Evolutionary conservation across 169 alveolate species (phyloP).

Genomic region (Cryptosporidium tyzzeri): DNA sequence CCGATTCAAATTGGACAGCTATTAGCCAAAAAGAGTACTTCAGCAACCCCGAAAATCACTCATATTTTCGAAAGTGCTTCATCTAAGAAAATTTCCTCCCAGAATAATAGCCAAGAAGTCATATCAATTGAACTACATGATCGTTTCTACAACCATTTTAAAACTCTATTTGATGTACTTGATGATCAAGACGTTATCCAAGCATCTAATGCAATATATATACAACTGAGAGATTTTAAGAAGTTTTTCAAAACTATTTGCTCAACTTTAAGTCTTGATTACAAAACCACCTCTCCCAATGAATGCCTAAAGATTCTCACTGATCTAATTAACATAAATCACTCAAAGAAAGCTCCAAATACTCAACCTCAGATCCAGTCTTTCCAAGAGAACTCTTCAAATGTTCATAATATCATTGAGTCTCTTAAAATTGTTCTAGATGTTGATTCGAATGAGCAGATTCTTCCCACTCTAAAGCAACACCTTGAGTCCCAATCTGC

Average conservation of each 20-base stretch:
- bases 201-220: slow-evolving; percentile 64
- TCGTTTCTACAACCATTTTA: slow-evolving; percentile 67
- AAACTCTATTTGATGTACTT: slow-evolving; percentile 59
- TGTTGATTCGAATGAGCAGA: slow-evolving; percentile 61
- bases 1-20: slow-evolving; percentile 43
- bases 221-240: slow-evolving; percentile 63
- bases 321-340: not conserved
- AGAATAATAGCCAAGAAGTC: not conserved
- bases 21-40: not conserved
- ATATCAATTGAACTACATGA: slow-evolving; percentile 40
- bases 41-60: slow-evolving; percentile 8
- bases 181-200: slow-evolving; percentile 73
- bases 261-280: slow-evolving; percentile 26
- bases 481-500: slow-evolving; percentile 76
- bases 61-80: slow-evolving; percentile 39
- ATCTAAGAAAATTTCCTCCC: not conserved
- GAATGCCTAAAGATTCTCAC: slow-evolving; percentile 44
- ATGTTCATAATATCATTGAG: slow-evolving; percentile 25
- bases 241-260: slow-evolving; percentile 43
- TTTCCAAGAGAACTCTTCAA: slow-evolving; percentile 10
- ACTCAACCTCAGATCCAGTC: slow-evolving; percentile 58
- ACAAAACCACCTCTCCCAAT: slow-evolving; percentile 43
- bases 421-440: slow-evolving; percentile 64
- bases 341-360: not conserved
- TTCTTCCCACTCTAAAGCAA: slow-evolving; percentile 65